Percentiles rank a stretch among this genome's conserved stretches.
Evolutionary conservation across 1,284 basidiomycete genomes (phyloP).

Genomic region (Rhizoctonia solani): DNA sequence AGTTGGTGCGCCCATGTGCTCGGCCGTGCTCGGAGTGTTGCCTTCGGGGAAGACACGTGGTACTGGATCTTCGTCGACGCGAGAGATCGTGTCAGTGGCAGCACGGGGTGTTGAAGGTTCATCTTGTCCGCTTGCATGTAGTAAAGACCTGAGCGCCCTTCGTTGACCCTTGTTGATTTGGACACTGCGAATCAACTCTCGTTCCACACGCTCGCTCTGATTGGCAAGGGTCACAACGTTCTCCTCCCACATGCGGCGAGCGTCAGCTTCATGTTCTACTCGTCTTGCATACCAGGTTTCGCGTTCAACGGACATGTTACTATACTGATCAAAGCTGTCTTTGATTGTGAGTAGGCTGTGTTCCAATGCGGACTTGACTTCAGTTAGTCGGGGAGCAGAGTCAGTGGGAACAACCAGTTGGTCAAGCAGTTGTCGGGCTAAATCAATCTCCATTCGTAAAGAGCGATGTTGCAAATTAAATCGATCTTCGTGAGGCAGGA

Average conservation of each 20-base stretch:
- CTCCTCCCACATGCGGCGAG: constrained; percentile 89
- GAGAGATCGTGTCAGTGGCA: neutral
- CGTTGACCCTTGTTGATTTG: constrained; percentile 45
- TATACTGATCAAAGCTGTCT: constrained; percentile 68
- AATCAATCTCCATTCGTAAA: constrained; percentile 77
- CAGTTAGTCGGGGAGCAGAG: constrained; percentile 42
- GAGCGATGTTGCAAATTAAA: constrained; percentile 80
- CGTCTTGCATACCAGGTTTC: constrained; percentile 76
- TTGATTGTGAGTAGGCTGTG: constrained; percentile 66
- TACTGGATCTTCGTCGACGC: no score
- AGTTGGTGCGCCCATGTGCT: constrained; percentile 1
- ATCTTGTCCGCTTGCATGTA: constrained; percentile 1
- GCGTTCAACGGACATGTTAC: constrained; percentile 75
- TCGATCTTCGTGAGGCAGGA: constrained; percentile 61
- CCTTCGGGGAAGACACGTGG: neutral
- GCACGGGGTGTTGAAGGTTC: constrained; percentile 30
- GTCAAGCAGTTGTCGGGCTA: constrained; percentile 69
- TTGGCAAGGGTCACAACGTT: constrained; percentile 83
- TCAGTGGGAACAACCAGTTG: constrained; percentile 51
- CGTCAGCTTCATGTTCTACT: constrained; percentile 69
- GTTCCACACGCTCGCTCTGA: constrained; percentile 86
- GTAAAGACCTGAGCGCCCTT: constrained; percentile 31
- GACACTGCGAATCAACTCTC: constrained; percentile 67
- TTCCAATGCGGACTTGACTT: constrained; percentile 62
- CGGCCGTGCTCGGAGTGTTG: constrained; percentile 15